Evolutionary conservation across 116 monocot species (phyloP).

Genomic region (Zostera marina): DNA sequence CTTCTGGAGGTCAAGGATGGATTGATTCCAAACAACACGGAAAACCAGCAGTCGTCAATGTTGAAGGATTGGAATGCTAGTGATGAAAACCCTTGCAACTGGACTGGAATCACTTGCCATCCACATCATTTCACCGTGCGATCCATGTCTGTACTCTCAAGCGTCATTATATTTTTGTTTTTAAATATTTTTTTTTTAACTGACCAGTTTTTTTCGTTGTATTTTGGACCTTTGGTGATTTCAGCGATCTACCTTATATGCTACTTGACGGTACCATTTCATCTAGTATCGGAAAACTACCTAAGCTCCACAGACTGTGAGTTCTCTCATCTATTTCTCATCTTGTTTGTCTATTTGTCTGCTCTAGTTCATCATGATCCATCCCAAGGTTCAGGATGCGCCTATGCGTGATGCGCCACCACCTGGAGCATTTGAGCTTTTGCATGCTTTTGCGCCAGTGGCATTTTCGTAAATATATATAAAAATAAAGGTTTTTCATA

Average conservation of each 20-base stretch:
- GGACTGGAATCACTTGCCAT: slow-evolving; percentile 74
- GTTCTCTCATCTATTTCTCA: neutral
- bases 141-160: slow-evolving; percentile 42
- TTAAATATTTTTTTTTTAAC: neutral
- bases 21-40: slow-evolving; percentile 25
- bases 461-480: no score
- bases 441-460: no score
- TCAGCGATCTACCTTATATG: slow-evolving; percentile 82
- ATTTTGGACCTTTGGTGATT: no score
- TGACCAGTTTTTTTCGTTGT: neutral
- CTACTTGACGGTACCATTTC: slow-evolving; percentile 78
- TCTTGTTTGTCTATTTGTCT: neutral
- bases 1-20: slow-evolving; percentile 67
- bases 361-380: neutral
- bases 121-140: slow-evolving; percentile 44
- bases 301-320: slow-evolving; percentile 77
- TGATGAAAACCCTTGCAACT: slow-evolving; percentile 73
- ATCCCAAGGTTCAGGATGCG: neutral
- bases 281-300: slow-evolving; percentile 83
- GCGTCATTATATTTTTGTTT: neutral
- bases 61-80: slow-evolving; percentile 38
- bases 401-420: no score
- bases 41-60: slow-evolving; percentile 5
- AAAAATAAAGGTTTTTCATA: no score
- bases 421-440: no score